Evolutionary conservation across 371 early-diverging fungal species (phyloP).

Genomic region (Mucor circinelloides): DNA sequence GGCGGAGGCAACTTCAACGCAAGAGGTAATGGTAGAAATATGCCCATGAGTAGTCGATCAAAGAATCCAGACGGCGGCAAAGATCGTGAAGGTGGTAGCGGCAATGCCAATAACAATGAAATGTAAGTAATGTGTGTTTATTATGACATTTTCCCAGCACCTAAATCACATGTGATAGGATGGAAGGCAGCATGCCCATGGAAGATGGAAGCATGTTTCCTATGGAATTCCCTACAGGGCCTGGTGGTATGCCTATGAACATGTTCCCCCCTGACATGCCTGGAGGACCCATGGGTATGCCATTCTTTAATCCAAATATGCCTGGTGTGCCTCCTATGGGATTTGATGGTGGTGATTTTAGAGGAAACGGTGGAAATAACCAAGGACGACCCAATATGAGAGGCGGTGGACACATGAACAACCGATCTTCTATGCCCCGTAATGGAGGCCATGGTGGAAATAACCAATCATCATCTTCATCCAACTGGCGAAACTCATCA

Average conservation of each 20-base stretch:
- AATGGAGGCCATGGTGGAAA: background rate
- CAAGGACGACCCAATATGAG: constrained; percentile 13
- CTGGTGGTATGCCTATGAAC: constrained; percentile 26
- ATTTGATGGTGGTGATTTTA: constrained; percentile 26
- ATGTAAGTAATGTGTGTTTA: no score
- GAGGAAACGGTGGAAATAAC: constrained; percentile 3
- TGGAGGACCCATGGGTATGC: constrained; percentile 27
- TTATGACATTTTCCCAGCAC: no score
- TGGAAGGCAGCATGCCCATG: constrained; percentile 19
- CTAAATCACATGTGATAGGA: no score
- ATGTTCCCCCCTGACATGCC: constrained; percentile 29
- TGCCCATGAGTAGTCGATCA: constrained; percentile 17
- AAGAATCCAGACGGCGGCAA: constrained; percentile 16
- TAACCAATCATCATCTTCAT: background rate
- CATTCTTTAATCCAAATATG: constrained; percentile 28
- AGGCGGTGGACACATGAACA: background rate
- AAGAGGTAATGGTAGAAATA: constrained; percentile 15
- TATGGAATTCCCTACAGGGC: constrained; percentile 26
- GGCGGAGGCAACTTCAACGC: constrained; percentile 12
- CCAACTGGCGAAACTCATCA: background rate
- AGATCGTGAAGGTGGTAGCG: constrained; percentile 19
- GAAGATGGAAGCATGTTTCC: constrained; percentile 15
- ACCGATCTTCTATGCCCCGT: constrained; percentile 2
- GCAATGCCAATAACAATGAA: background rate
- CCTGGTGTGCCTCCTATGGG: constrained; percentile 24